Percentiles rank a stretch among this genome's conserved stretches.
Conservation (phyloP, 805 yeast genomes). For the Kluyveromyces siamensis region DNA sequence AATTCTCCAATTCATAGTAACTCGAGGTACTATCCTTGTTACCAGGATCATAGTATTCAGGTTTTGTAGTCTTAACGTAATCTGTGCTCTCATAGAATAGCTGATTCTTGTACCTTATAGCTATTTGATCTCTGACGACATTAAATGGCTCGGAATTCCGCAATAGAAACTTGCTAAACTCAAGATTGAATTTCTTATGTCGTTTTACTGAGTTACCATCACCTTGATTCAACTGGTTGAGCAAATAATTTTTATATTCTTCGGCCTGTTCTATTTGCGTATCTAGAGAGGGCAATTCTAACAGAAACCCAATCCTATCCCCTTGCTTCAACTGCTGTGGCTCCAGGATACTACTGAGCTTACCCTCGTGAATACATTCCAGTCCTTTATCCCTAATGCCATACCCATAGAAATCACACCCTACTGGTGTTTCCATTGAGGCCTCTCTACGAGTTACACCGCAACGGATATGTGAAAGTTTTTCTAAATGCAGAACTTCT, state of each 20-base stretch:
- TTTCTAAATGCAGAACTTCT: conserved; percentile 36
- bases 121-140: conserved; percentile 72
- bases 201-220: neutral
- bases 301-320: conserved; percentile 73
- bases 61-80: conserved; percentile 27
- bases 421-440: conserved; percentile 88
- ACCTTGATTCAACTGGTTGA: conserved; percentile 16
- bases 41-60: conserved; percentile 24
- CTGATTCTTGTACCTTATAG: conserved; percentile 70
- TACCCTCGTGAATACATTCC: conserved; percentile 52
- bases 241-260: conserved; percentile 28
- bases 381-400: conserved; percentile 78
- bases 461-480: conserved; percentile 54
- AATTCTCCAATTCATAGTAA: conserved; percentile 34
- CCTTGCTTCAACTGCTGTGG: conserved; percentile 50
- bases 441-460: conserved; percentile 86
- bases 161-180: conserved; percentile 24
- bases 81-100: conserved; percentile 81
- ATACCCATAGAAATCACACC: conserved; percentile 90
- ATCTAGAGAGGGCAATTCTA: conserved; percentile 52
- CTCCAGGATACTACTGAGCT: conserved; percentile 35
- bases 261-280: conserved; percentile 37
- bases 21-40: conserved; percentile 28
- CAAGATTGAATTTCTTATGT: conserved; percentile 9
- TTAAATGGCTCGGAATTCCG: conserved; percentile 30